These are phyloP conservation scores for Pneumocystis jirovecii DNA, from an alignment of 1,139 yeast genomes.

Conservation along the genomic window DNA sequence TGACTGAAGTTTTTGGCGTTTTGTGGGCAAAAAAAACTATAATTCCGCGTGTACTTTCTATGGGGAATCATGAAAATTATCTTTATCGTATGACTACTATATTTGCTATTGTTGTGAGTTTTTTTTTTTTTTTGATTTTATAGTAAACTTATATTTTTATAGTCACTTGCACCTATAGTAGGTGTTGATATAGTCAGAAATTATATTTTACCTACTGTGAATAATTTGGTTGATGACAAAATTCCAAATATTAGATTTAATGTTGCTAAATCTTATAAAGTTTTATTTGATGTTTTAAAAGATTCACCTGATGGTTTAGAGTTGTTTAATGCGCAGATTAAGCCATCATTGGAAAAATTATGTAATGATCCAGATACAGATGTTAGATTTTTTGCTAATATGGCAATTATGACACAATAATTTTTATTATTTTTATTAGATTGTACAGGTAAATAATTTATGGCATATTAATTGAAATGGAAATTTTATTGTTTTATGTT, in stretches of 20 bases:
- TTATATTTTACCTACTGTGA: conserved; percentile 65
- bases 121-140: neutral
- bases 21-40: conserved; percentile 85
- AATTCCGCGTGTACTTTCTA: conserved; percentile 48
- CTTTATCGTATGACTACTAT: conserved; percentile 84
- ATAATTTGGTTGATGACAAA: conserved; percentile 54
- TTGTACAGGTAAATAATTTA: neutral
- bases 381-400: conserved; percentile 70
- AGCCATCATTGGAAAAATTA: conserved; percentile 52
- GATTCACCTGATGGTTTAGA: conserved; percentile 15
- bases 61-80: conserved; percentile 46
- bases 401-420: conserved; percentile 26
- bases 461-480: neutral
- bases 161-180: conserved; percentile 50
- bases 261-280: conserved; percentile 70
- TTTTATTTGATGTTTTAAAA: conserved; percentile 28
- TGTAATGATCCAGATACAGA: conserved; percentile 68
- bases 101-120: conserved; percentile 45
- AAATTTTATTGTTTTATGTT: neutral
- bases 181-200: conserved; percentile 39
- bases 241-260: conserved; percentile 94
- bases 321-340: conserved; percentile 28
- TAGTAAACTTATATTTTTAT: neutral
- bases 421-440: neutral
- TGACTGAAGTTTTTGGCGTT: conserved; percentile 78